Evolutionary conservation across 2,329 filamentous ascomycete species (phyloP), one percentile per base, ranked within the genome.

Genomic region (Aspergillus hiratsukae): DNA sequence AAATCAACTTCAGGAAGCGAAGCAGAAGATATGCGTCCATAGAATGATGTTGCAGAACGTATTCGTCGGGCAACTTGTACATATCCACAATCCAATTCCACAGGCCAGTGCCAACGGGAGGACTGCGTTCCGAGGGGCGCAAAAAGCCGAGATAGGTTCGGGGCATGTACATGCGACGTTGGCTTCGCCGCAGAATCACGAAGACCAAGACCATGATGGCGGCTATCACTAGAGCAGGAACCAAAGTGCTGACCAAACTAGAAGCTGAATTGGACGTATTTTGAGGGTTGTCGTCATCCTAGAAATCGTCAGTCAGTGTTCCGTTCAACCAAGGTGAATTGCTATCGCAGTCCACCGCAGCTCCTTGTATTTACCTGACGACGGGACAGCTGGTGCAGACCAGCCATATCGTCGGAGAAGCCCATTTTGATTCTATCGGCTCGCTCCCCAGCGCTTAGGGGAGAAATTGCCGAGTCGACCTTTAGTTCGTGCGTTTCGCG

Each of bases 21-120:
- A 97, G 80, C 72, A 95, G 91, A 52, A 97, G 85, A 73, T 93
- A 97, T 31, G 89, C 89, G 71, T 99, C 93, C 60, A 99, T 83
- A 0, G 91, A 95, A 71, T 93, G 90, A 76, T 96, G 91, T 67
- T 94, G 90, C 23, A 97, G 83, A 27, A 92, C 85, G 68, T 90
- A 91, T 43, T 86, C 86, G 70, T 97, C 92, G 3, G 82, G 79
- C 21, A 86, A 72, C 64, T 81, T 82, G 76, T 84, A 87, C 75
- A 90, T 89, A 11, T 81, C 77, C 9, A 75, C 75, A 56, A 91
- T 73, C 88, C 88, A 91, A 64, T 87, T 83, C 65, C 89, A 76
- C 48, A 85, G 70, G 53, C 87, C 87, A 27, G 70, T 78, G 3
- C 87, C 84, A 0, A 87, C 77, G 1, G 77, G 68, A 23, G 84